Evolutionary conservation across 2,329 filamentous ascomycete species (phyloP).

Genomic region (Nemania abortiva): DNA sequence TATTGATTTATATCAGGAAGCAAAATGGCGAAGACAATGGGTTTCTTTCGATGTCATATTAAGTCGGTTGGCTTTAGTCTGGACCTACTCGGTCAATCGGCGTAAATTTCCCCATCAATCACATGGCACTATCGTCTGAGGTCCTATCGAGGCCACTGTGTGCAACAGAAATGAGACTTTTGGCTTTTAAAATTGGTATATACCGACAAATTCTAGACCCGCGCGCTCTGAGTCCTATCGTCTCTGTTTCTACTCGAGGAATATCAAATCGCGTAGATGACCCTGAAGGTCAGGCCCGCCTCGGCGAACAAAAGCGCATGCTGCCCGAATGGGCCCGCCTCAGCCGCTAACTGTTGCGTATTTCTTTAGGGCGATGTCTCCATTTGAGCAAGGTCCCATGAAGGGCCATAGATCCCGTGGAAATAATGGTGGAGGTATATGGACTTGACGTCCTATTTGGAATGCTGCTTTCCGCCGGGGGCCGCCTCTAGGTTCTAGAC

Average conservation of each 20-base stretch:
- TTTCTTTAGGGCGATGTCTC: background rate
- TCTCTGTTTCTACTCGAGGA: background rate
- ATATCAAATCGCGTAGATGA: background rate
- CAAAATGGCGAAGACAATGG: background rate
- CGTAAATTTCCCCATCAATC: constrained; percentile 43
- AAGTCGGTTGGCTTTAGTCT: constrained; percentile 9
- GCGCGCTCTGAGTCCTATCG: background rate
- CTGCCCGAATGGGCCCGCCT: background rate
- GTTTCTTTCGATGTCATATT: background rate
- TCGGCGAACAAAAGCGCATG: background rate
- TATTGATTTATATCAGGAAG: background rate
- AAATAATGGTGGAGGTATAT: background rate
- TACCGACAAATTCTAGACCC: background rate
- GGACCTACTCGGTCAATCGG: constrained; percentile 32
- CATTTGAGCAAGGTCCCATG: background rate
- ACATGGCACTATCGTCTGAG: constrained; percentile 14
- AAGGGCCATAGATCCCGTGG: background rate
- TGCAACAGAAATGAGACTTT: background rate
- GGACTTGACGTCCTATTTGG: background rate
- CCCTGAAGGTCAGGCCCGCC: background rate
- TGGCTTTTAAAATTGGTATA: background rate
- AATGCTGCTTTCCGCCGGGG: background rate
- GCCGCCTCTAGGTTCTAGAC: background rate
- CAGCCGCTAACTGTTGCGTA: background rate
- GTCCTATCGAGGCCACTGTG: background rate